phyloP scores from a whole-genome alignment of 352 stramenopile species.

The Globisporangium emineosum region DNA sequence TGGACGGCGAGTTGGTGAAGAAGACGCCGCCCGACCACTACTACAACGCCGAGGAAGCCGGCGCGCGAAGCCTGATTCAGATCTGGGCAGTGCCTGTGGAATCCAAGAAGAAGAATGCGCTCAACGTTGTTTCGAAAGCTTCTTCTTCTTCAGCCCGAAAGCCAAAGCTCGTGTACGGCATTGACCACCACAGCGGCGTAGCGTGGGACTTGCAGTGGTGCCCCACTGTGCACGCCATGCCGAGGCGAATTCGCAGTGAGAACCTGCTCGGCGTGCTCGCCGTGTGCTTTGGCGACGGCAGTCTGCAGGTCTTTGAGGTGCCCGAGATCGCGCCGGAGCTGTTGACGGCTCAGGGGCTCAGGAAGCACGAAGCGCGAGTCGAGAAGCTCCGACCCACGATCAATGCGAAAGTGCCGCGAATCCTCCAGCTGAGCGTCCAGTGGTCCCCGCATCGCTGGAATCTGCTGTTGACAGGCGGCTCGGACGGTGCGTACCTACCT shows the following conservation, averaged over 20 bases:
- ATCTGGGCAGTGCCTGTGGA: slow-evolving; percentile 72
- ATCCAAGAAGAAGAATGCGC: background rate
- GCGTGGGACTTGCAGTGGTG: slow-evolving; percentile 84
- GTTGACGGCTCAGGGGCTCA: slow-evolving; percentile 21
- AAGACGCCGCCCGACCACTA: slow-evolving; percentile 71
- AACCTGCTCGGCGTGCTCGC: slow-evolving; percentile 60
- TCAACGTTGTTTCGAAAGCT: background rate
- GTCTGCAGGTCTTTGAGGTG: slow-evolving; percentile 65
- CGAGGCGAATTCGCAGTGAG: slow-evolving; percentile 13
- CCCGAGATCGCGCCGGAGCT: slow-evolving; percentile 36
- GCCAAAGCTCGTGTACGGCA: slow-evolving; percentile 64
- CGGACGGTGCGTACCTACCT: slow-evolving; percentile 46
- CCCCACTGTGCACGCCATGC: slow-evolving; percentile 46
- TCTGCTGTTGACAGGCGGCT: slow-evolving; percentile 74
- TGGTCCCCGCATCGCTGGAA: slow-evolving; percentile 76
- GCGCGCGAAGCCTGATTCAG: slow-evolving; percentile 56
- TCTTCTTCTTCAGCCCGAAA: slow-evolving; percentile 11
- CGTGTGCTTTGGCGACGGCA: slow-evolving; percentile 74
- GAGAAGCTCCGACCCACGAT: slow-evolving; percentile 49
- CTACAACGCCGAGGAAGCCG: slow-evolving; percentile 45
- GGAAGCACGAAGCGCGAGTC: slow-evolving; percentile 23
- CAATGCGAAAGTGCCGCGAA: slow-evolving; percentile 31
- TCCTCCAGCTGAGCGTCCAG: slow-evolving; percentile 65
- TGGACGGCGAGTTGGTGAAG: slow-evolving; percentile 58
- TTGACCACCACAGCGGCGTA: slow-evolving; percentile 72